Percentiles rank a stretch among this genome's conserved stretches.
phyloP scores from a whole-genome alignment of 2,329 filamentous ascomycete species.

The Neophaeococcomyces aloes region DNA sequence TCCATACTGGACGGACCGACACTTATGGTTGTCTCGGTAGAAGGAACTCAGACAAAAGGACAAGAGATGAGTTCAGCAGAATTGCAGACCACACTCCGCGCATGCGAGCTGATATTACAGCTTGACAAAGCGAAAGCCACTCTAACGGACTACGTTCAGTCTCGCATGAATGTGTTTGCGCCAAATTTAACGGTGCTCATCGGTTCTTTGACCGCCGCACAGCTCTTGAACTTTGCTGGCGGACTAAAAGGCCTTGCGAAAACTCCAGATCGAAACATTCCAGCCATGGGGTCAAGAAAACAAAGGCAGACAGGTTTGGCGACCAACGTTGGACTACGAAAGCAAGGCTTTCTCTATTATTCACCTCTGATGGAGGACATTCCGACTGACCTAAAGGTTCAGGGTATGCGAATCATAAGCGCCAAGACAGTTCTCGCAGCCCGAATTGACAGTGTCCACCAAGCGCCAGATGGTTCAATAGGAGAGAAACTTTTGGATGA shows the following conservation, averaged over 20 bases:
- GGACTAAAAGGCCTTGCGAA: conserved; percentile 82
- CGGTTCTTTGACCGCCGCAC: conserved; percentile 83
- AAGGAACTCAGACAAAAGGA: conserved; percentile 82
- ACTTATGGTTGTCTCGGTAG: conserved; percentile 90
- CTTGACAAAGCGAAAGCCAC: conserved; percentile 79
- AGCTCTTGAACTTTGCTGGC: conserved; percentile 89
- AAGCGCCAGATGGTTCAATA: conserved; percentile 66
- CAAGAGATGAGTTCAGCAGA: conserved; percentile 65
- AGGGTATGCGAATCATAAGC: conserved; percentile 89
- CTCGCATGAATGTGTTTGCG: conserved; percentile 90
- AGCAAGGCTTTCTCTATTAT: conserved; percentile 88
- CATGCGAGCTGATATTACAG: conserved; percentile 78
- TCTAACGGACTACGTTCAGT: conserved; percentile 88
- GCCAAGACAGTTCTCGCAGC: conserved; percentile 91
- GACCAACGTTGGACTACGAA: conserved; percentile 80
- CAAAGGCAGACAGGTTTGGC: conserved; percentile 71
- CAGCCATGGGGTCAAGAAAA: conserved; percentile 83
- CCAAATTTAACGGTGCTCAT: conserved; percentile 87
- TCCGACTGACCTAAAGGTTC: conserved; percentile 74
- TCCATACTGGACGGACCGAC: conserved; percentile 78
- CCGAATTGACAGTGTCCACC: conserved; percentile 76
- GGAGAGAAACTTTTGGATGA: conserved; percentile 73
- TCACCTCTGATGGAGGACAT: conserved; percentile 81
- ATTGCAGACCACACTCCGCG: conserved; percentile 60
- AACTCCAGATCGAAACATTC: conserved; percentile 84